Evolutionary conservation across 805 yeast species (phyloP), one percentile per base, ranked within the genome.

Genomic region (Lipomyces mesembrius): DNA sequence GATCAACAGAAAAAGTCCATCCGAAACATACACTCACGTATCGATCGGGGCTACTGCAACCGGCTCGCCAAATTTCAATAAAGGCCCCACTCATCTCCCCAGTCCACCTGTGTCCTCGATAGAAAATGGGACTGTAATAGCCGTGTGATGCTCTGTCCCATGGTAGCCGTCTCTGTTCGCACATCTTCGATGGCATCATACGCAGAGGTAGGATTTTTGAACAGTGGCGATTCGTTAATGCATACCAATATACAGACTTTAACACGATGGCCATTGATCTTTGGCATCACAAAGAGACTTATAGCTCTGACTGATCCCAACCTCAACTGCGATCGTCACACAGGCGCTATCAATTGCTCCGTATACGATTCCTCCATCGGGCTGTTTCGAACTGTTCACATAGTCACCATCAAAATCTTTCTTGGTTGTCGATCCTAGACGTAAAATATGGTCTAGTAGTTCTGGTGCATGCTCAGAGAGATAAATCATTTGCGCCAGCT

Each of bases 161-260:
- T 52, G 12, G n/a, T 11, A 5, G 25, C 25, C 3, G 3, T 22
- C 29, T n/a, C 55, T n/a, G 55, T 6, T 25, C 9, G 17, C 27
- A 52, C 32, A 25, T 52, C 55, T 52, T 20, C 55, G 55, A 52
- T 22, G 20, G 25, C 32, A 9, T 20, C 55, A 20, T 22, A 22
- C 17, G 17, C 32, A 12, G 55, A 17, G 6, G n/a, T 27, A 52
- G 55, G 55, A 52, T 25, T 52, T 12, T 52, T 22, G n/a, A 25
- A 52, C 32, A 22, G 55, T 20, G 55, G 55, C 25, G 9, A 9
- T 20, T 52, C 55, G 14, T n/a, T 52, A 27, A 52, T 5, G 20
- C 55, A 52, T n/a, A 52, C 27, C 29, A 52, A 22, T 22, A 52
- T 22, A 52, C 25, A 52, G 32, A 52, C 29, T n/a, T 52, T 52